A percentile compares a stretch with the other conserved stretches of the same genome.
phyloP scores from a whole-genome alignment of 208 protist species.

The Trypanosoma melophagium region DNA sequence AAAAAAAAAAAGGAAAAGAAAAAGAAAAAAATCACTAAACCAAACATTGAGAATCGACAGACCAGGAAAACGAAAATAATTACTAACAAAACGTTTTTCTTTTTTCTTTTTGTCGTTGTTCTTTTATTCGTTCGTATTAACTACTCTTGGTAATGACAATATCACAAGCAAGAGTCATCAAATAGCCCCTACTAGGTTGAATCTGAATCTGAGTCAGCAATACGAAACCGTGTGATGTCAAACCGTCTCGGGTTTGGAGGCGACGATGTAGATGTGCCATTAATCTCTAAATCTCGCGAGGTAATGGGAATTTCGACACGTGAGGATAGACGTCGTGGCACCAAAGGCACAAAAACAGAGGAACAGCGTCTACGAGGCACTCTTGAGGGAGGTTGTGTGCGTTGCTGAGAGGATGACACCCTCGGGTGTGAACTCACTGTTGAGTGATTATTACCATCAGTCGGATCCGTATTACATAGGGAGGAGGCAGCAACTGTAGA shows the following conservation, averaged over 20 bases:
- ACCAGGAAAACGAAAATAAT: too few relatives aligned
- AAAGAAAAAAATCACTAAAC: neutral
- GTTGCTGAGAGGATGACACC: neutral
- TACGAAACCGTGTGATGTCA: constrained; percentile 5
- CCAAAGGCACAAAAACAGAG: neutral
- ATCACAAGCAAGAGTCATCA: too few relatives aligned
- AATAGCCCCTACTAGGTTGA: too few relatives aligned
- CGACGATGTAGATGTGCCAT: neutral
- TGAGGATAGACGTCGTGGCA: constrained; percentile 4
- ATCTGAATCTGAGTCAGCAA: constrained; percentile 11
- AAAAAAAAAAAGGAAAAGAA: constrained; percentile 3
- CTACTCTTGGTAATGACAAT: too few relatives aligned
- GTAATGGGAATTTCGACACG: neutral
- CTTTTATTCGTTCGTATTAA: neutral
- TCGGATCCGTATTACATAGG: too few relatives aligned
- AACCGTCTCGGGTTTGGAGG: neutral
- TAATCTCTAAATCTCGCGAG: neutral
- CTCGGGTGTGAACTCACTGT: neutral
- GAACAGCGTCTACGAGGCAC: constrained; percentile 2
- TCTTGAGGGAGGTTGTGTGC: constrained; percentile 1
- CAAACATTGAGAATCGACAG: too few relatives aligned
- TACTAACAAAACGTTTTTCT: too few relatives aligned
- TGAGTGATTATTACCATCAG: too few relatives aligned
- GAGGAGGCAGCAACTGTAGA: too few relatives aligned
- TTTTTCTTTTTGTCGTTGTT: constrained; percentile 2